Base-by-base conservation (phyloP, 306 rosid species). In the Arachis stenosperma region DNA sequence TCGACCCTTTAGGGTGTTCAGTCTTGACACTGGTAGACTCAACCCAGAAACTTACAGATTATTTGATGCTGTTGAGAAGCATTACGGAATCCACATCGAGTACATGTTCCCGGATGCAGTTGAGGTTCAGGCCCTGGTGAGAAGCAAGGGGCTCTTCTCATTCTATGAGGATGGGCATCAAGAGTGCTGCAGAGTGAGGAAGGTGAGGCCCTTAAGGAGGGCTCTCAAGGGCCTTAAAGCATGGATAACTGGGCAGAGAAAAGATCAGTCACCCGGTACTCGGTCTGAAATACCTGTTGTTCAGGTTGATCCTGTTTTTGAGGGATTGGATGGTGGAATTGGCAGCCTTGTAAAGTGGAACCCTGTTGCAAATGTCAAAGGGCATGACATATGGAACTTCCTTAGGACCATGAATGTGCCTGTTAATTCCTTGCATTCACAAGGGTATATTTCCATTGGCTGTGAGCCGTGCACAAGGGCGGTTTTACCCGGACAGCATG, bases 381-480 rank as follows among this genome's bases (percentile, higher is more conserved):
- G 98, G 7, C 22, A 29, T 36, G 91, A 92, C 60, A 50, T 90
- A 42, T 92, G 98, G 98, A 84, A 77, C 84, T 90, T 92, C 69
- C 91, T 92, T 27, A 85, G 81, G 55, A 83, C 96, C 69, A 90
- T 92, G 95, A 63, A 87, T 60, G 95, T 92, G 47, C 98, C 98
- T 9, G 95, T 92, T n/a, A 92, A 92, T 68, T 69, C 96, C 12
- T 81, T 92, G 88, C 98, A 92, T 67, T 65, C 90, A 1, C 59
- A 81, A 58, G 98, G 98, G 12, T 92, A 88, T 70, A 54, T 92
- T 60, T 92, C 98, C 3, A 88, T 92, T 53, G 96, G 98, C 7
- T 92, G 98, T 51, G 96, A 92, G 83, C 98, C 98, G 0, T 92
- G 98, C 91, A 92, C 98, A 6, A 90, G 95, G 84, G 69, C 98